Base-by-base conservation (phyloP, 2,329 filamentous ascomycete genomes). In the Xylaria sp. region DNA sequence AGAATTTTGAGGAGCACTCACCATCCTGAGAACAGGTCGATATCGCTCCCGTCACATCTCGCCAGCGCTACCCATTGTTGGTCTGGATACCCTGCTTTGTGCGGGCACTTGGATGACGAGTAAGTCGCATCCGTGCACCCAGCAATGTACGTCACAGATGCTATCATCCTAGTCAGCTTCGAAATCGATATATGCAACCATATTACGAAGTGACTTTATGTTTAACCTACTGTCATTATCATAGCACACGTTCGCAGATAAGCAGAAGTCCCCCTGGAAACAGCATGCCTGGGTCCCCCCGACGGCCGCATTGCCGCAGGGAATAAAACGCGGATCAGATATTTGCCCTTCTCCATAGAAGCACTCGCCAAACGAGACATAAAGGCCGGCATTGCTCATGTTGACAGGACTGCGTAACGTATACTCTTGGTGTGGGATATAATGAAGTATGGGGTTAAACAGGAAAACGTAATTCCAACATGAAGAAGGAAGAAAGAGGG, bases 41-140 rank as follows among this genome's bases (percentile, higher is more conserved):
- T 54, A 11, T 71, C 62, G n/a, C 61, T 62, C 15, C 67, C 68
- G 6, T 71, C 68, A 41, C 70, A 71, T 19, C 68, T 46, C 21
- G 70, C 70, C 51, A 71, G 60, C 0, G 68, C 68, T 9, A 71
- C 68, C 57, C 67, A 71, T 29, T 68, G 64, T 23, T 71, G 67
- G 33, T 69, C 59, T 6, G 64, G 67, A 40, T 68, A 71, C 9
- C 64, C 68, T 17, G 64, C 60, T 38, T 70, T 70, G 49, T 70
- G 64, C 13, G 67, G 63, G 49, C 67, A 70, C 31, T 69, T 65
- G 17, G 62, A 58, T 1, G 67, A 67, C 3, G 59, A 67, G 37
- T 64, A 70, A 1, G 65, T 70, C 17, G 64, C 48, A 58, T 71
- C 68, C 13, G 69, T 71, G 37, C 69, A 71, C 3, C 68, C 68